Evolutionary conservation across 2,329 filamentous ascomycete species (phyloP), one percentile per base, ranked within the genome.

Genomic region (Aspergillus awamori): DNA sequence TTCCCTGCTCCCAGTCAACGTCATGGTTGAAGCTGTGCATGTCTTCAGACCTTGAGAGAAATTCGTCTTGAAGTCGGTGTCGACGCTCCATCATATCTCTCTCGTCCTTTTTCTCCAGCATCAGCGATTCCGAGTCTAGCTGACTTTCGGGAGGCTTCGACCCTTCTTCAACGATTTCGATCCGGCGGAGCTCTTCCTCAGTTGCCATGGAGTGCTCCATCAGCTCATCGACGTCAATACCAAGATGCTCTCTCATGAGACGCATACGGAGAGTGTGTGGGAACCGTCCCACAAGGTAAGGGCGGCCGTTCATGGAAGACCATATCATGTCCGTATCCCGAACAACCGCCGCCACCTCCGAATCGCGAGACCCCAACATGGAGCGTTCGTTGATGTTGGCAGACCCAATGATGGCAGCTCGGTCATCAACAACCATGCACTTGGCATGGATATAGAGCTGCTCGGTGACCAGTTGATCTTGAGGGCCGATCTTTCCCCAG

Each of bases 311-410:
- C 95, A 99, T 98, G 57, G 86, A 91, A 5, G 93, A 97, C 83
- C 87, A 89, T 60, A 97, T 86, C 87, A 97, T 93, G 74, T 97
- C 92, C 1, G 91, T 94, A 74, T 99, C 95, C 57, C 94, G 87
- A 45, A 99, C 91, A 47, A 98, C 85, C 6, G 93, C 89, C 5
- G 94, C 95, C 64, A 91, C 88, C 77, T 99, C 95, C 0, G 94
- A 97, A 76, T 99, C 95, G 70, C 95, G 87, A 53, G 87, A 89
- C 8, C 95, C 95, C 63, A 97, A 77, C 92, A 98, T 93, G 6
- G 94, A 98, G 49, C 95, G 88, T 77, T 99, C 95, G 70, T 99
- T 99, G 82, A 99, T 98, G 74, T 99, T 99, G 57, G 95, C 95
- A 49, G 94, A 98, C 17, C 95, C 95, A 69, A 99, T 99, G 63